Percentiles rank a stretch among this genome's conserved stretches.
Conservation (phyloP, 2,329 filamentous ascomycete species). For the Microsporum ferrugineum region DNA sequence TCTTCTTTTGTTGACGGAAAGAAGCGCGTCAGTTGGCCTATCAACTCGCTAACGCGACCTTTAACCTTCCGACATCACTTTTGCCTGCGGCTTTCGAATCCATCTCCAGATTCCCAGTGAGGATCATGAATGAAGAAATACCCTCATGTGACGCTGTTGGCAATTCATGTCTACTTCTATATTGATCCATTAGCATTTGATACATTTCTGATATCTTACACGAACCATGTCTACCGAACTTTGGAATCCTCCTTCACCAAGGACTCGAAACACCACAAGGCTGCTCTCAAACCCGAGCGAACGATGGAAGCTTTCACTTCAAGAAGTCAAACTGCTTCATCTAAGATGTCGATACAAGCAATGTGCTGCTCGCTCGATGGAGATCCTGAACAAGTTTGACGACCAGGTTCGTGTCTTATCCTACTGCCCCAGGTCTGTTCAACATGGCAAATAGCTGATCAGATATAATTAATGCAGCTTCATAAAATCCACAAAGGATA, state of each 20-base stretch:
- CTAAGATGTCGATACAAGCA: slow-evolving; percentile 31
- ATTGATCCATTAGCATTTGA: not conserved
- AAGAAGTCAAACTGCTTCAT: slow-evolving; percentile 28
- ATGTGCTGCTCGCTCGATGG: slow-evolving; percentile 25
- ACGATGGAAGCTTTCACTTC: slow-evolving; percentile 27
- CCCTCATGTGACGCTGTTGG: not conserved
- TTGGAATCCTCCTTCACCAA: not conserved
- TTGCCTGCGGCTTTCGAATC: not conserved
- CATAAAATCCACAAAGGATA: slow-evolving; percentile 28
- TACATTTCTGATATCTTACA: not conserved
- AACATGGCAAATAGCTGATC: slow-evolving; percentile 6
- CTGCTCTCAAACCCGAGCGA: slow-evolving; percentile 23
- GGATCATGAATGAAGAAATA: not conserved
- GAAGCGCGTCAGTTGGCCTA: not conserved
- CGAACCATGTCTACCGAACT: not conserved
- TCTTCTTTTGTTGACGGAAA: not conserved
- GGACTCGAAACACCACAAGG: not conserved
- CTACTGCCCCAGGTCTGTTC: not conserved
- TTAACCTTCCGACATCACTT: not conserved
- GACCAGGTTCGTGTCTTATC: slow-evolving; percentile 18
- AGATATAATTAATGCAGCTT: slow-evolving; percentile 18
- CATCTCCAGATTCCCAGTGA: not conserved
- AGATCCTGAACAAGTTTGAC: slow-evolving; percentile 21
- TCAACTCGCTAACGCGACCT: not conserved
- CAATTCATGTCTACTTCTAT: not conserved